Base-by-base conservation (phyloP, 805 yeast genomes). In the Nakazawaea ernobii region DNA sequence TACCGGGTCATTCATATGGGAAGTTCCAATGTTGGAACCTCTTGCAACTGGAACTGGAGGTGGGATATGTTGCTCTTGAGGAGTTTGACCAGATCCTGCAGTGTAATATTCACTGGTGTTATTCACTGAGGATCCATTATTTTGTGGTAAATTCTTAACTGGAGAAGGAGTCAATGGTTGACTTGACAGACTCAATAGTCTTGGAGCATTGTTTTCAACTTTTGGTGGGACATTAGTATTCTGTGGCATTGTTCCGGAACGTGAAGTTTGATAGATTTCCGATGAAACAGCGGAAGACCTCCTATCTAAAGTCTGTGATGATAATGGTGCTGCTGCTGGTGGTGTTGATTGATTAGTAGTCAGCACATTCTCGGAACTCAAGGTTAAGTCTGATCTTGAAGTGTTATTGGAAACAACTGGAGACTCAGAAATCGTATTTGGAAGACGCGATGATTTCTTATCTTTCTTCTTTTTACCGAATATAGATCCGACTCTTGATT, bases 401-500 rank as follows among this genome's bases (percentile, higher is more conserved):
- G 51, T 27, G 40, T 37, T 39, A n/a, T 27, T 35, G 4, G 69
- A 64, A 8, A 61, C 52, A 33, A 58, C 39, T 43, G 65, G 69
- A 20, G 68, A 59, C 41, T 65, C 69, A 11, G 60, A 58, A 46
- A 63, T 64, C 13, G 59, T 53, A 35, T 50, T 52, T 9, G 50
- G 37, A 17, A 55, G 46, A 32, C 46, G 10, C 15, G 30, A 39
- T 7, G 49, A 54, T 40, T 59, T 65, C 24, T 65, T 63, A 40
- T 69, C 68, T 52, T 71, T 70, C 57, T 79, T 80, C 61, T 78
- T 82, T 53, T 80, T 76, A 39, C 85, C 82, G 56, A 86, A 80
- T 52, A 86, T 77, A 0, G 94, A 83, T 8, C 95, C 95, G 48
- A 86, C 84, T 57, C 70, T 80, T 6, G 90, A 84, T 63, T 79